phyloP scores from a whole-genome alignment of 2,329 filamentous ascomycete genomes.

The Neoscytalidium dimidiatum region DNA sequence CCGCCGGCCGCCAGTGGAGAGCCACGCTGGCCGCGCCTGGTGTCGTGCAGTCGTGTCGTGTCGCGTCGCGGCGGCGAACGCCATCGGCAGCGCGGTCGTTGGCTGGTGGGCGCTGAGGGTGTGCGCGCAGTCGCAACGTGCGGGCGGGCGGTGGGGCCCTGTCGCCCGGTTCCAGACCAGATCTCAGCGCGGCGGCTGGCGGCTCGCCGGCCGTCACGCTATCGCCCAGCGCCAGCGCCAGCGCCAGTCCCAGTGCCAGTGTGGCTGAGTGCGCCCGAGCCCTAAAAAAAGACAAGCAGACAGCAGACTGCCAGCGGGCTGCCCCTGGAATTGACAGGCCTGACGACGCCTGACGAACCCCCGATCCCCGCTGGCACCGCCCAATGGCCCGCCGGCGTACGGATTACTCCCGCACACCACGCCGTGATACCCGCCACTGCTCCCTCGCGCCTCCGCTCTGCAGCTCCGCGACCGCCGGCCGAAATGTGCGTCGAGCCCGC shows the following conservation, averaged over 20 bases:
- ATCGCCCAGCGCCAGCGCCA: too few species aligned
- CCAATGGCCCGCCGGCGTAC: background rate
- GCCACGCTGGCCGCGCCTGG: background rate
- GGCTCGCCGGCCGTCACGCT: constrained; percentile 4
- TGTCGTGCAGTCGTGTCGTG: background rate
- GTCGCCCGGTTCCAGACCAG: constrained; percentile 8
- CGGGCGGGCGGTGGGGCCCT: background rate
- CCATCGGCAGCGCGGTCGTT: constrained; percentile 11
- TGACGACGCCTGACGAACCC: background rate
- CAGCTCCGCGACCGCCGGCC: background rate
- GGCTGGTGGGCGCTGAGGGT: too few species aligned
- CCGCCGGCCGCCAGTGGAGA: background rate
- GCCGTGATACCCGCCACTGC: constrained; percentile 2
- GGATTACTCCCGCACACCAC: background rate
- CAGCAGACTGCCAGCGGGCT: background rate
- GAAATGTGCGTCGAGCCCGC: background rate
- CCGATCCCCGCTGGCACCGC: background rate
- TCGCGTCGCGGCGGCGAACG: background rate
- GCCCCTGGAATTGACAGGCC: background rate
- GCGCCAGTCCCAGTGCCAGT: too few species aligned
- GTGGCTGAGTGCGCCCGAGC: constrained; percentile 8
- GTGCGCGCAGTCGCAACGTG: background rate
- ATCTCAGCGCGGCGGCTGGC: background rate
- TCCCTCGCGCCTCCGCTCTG: background rate
- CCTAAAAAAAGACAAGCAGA: constrained; percentile 13